phyloP scores from a whole-genome alignment of 2,329 filamentous ascomycete species.

The Sporothrix brunneoviolacea region DNA sequence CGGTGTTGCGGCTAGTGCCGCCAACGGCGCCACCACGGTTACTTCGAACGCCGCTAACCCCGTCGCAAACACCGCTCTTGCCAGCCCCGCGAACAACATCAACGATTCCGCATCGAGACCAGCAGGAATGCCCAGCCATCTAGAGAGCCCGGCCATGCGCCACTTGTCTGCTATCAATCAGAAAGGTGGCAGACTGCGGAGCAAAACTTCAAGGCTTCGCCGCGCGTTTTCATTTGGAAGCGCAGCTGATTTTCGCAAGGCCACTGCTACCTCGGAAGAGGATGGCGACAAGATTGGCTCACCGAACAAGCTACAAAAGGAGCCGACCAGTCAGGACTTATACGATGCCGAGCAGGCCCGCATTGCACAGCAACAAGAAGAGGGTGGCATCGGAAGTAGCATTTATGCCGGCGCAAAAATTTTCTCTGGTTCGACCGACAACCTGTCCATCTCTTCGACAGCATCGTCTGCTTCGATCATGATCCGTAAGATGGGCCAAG shows the following conservation, averaged over 20 bases:
- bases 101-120: not conserved
- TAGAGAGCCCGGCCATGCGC: conserved; percentile 67
- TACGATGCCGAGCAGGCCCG: conserved; percentile 84
- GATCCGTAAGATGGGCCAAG: conserved; percentile 97
- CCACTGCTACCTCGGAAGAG: conserved; percentile 55
- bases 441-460: conserved; percentile 83
- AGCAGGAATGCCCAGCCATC: conserved; percentile 26
- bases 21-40: conserved; percentile 22
- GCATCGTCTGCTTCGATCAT: conserved; percentile 86
- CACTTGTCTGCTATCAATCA: conserved; percentile 83
- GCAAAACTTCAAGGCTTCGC: conserved; percentile 78
- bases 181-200: conserved; percentile 69
- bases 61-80: not conserved
- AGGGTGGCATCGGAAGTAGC: conserved; percentile 79
- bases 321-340: conserved; percentile 54
- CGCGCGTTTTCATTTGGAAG: conserved; percentile 96
- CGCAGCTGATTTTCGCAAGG: conserved; percentile 79
- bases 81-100: not conserved
- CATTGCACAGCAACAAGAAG: conserved; percentile 89
- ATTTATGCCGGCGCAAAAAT: conserved; percentile 86
- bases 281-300: conserved; percentile 27
- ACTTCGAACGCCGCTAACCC: conserved; percentile 3
- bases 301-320: conserved; percentile 57
- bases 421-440: conserved; percentile 89
- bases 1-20: conserved; percentile 5